Percentiles rank a stretch among this genome's conserved stretches.
These are phyloP conservation scores for Cyclocybe cylindracea DNA, from an alignment of 768 basidiomycete genomes.

Conservation along the genomic window DNA sequence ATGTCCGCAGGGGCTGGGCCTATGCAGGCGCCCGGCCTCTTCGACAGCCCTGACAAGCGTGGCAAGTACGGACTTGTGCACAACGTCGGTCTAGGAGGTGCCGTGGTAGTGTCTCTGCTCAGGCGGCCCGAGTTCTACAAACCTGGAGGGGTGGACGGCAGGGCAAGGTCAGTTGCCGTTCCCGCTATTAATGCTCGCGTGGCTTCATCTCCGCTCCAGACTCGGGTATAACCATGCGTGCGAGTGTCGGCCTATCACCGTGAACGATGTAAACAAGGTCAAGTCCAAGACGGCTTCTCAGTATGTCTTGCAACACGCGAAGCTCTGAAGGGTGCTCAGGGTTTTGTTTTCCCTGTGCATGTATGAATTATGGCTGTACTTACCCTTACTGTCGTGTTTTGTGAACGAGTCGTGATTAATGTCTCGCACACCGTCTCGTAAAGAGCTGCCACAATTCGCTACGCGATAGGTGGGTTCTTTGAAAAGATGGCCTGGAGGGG, in stretches of 20 bases:
- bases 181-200: not conserved
- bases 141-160: constrained; percentile 65
- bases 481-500: too few relatives aligned
- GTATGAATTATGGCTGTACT: not conserved
- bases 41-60: constrained; percentile 58
- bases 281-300: constrained; percentile 65
- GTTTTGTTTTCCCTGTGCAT: not conserved
- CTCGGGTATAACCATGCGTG: constrained; percentile 82
- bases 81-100: constrained; percentile 82
- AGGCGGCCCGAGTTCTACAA: constrained; percentile 78
- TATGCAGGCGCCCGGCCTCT: constrained; percentile 78
- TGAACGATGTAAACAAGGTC: constrained; percentile 71
- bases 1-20: constrained; percentile 68
- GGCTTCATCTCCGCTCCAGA: constrained; percentile 33
- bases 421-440: too few relatives aligned
- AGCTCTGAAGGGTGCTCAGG: constrained; percentile 30
- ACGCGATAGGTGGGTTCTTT: too few relatives aligned
- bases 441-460: too few relatives aligned
- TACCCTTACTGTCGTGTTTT: not conserved
- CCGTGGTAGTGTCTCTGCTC: constrained; percentile 74
- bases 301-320: constrained; percentile 49
- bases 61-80: constrained; percentile 83
- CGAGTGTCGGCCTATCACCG: constrained; percentile 62
- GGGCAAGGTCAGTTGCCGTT: constrained; percentile 48
- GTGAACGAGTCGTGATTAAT: not conserved